These are phyloP conservation scores for Pseudotulostoma volvatum DNA, from an alignment of 495 filamentous ascomycete genomes.

Conservation along the genomic window DNA sequence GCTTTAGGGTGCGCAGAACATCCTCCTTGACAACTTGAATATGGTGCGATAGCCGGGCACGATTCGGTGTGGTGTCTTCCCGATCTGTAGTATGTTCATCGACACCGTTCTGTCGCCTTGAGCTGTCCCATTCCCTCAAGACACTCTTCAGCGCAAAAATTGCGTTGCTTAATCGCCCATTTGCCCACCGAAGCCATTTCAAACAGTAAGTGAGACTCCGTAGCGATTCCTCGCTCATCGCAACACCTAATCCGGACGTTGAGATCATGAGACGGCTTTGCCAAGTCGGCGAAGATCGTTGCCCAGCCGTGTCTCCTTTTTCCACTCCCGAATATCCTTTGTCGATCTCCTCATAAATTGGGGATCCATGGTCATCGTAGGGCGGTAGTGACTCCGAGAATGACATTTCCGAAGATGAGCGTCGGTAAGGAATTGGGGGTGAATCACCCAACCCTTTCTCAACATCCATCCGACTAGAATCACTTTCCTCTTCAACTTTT, in stretches of 20 bases:
- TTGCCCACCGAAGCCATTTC: conserved; percentile 57
- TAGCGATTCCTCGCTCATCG: conserved; percentile 73
- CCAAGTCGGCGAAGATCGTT: conserved; percentile 38
- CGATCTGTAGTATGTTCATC: conserved; percentile 11
- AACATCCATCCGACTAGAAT: conserved; percentile 19
- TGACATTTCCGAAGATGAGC: conserved; percentile 29
- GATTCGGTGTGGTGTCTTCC: conserved; percentile 13
- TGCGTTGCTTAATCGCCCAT: conserved; percentile 52
- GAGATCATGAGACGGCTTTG: conserved; percentile 63
- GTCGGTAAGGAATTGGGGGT: conserved; percentile 8
- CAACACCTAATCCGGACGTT: conserved; percentile 69
- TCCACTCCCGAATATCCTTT: conserved; percentile 11
- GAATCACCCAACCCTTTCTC: conserved; percentile 15
- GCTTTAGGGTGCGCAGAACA: conserved; percentile 57
- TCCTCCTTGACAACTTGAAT: conserved; percentile 57
- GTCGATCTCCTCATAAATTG: conserved; percentile 45
- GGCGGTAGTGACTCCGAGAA: conserved; percentile 56
- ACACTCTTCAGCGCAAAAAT: conserved; percentile 51
- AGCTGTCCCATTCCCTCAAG: conserved; percentile 58
- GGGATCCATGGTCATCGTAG: conserved; percentile 60
- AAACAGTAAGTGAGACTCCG: conserved; percentile 63
- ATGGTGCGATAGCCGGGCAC: conserved; percentile 35
- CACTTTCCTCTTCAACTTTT: conserved; percentile 32
- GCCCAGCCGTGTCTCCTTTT: conserved; percentile 7
- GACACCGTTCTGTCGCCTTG: conserved; percentile 8